Conservation (phyloP, 2,329 filamentous ascomycete genomes). For the Colletotrichum trifolii region DNA sequence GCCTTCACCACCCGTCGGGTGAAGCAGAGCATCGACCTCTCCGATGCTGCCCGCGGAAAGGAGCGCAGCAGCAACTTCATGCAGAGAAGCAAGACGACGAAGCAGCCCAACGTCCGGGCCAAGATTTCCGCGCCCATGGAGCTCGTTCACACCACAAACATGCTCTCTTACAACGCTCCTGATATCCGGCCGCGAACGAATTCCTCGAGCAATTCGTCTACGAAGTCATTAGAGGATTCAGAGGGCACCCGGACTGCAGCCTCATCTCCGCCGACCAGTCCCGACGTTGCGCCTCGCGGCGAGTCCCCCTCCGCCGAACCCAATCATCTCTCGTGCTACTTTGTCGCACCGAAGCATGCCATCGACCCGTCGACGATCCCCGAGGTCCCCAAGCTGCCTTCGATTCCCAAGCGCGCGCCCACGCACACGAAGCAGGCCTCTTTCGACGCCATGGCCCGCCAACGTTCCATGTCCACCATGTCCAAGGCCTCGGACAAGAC, state of each 20-base stretch:
- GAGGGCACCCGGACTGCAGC: constrained; percentile 67
- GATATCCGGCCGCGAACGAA: constrained; percentile 70
- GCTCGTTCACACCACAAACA: constrained; percentile 93
- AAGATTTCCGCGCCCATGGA: constrained; percentile 91
- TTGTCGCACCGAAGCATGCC: constrained; percentile 64
- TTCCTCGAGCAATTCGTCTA: constrained; percentile 63
- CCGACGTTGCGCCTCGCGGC: constrained; percentile 70
- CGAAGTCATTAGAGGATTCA: constrained; percentile 76
- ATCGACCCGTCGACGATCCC: constrained; percentile 54
- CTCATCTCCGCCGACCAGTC: constrained; percentile 75
- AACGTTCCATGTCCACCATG: constrained; percentile 70
- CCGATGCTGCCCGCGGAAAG: constrained; percentile 47
- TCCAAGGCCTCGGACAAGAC: constrained; percentile 66
- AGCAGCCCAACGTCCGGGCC: constrained; percentile 61
- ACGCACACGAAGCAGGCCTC: constrained; percentile 89
- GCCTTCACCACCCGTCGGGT: constrained; percentile 78
- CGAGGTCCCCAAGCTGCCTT: constrained; percentile 64
- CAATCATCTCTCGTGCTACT: constrained; percentile 76
- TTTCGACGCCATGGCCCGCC: constrained; percentile 78
- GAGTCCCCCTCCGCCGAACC: constrained; percentile 66
- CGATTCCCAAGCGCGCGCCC: constrained; percentile 80
- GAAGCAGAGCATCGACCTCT: constrained; percentile 64
- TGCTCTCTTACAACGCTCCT: constrained; percentile 94
- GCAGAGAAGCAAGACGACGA: constrained; percentile 63
- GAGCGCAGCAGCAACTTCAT: constrained; percentile 43